A percentile compares a stretch with the other conserved stretches of the same genome.
Evolutionary conservation across 208 protist species (phyloP).

Genomic region (Trypanosoma congolense): DNA sequence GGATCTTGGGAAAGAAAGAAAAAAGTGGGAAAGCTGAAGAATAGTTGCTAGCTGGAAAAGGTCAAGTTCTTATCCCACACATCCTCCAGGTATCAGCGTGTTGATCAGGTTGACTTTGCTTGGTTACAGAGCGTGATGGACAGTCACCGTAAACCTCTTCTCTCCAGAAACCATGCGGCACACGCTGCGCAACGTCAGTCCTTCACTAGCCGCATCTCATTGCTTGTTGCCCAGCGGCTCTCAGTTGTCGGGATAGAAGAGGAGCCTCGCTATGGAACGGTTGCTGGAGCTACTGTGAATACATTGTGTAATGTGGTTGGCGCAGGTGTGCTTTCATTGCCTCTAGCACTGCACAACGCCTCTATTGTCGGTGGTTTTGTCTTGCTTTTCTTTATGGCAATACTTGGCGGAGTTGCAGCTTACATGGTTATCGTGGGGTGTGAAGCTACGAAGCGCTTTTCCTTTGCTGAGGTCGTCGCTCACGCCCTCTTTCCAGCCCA

Average conservation of each 20-base stretch:
- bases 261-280: constrained; percentile 31
- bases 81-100: no score
- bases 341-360: constrained; percentile 60
- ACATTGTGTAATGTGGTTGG: constrained; percentile 75
- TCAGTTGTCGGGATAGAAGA: constrained; percentile 34
- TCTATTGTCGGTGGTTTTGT: constrained; percentile 36
- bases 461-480: constrained; percentile 53
- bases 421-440: constrained; percentile 53
- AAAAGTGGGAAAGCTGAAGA: no score
- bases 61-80: no score
- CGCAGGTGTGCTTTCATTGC: constrained; percentile 61
- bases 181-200: constrained; percentile 25
- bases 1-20: no score
- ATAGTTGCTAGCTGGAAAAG: no score
- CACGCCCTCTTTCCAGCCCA: constrained; percentile 46
- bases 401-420: constrained; percentile 40
- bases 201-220: constrained; percentile 41
- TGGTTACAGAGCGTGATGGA: no score
- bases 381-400: constrained; percentile 31
- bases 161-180: background rate
- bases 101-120: no score
- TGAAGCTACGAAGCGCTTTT: constrained; percentile 49
- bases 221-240: constrained; percentile 36
- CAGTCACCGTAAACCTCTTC: constrained; percentile 9
- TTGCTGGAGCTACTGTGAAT: constrained; percentile 50